Base-by-base conservation (phyloP, 805 yeast genomes). In the Candida adriatica region DNA sequence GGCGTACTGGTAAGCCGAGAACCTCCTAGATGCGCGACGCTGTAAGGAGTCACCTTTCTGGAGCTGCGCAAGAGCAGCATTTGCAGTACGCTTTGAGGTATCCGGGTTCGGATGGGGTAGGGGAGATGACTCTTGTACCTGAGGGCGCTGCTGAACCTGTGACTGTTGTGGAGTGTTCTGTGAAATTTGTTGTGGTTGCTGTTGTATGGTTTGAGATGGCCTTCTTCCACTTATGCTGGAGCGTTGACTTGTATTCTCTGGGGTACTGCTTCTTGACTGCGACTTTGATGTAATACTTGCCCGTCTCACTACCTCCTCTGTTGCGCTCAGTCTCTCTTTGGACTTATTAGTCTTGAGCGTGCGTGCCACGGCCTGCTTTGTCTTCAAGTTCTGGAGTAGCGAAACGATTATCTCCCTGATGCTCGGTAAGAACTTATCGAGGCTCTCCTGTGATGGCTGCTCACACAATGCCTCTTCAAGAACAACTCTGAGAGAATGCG, bases 1-100 rank as follows among this genome's bases (percentile, higher is more conserved):
- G 1, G 94, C 85, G 57, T 79, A 79, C 49, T 90, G 97, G 39
- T 88, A 90, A 0, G 96, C 96, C 5, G 96, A 86, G 51, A 81
- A 90, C 34, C 98, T 65, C 45, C 90, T 80, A 0, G 96, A 88
- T 0, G 97, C 99, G 39, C 96, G 71, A 44, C 99, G 70, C 61
- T 81, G 94, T 19, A 92, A 62, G 3, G 84, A 80, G 29, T 83
- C 84, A 4, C 88, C 85, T 27, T 79, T 76, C 48, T 90, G 95
- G 8, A 90, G 63, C 44, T 83, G 84, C 0, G 76, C 65, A 18
- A 88, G 62, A 0, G 95, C 86, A 45, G 80, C n/a, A n/a, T n/a
- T 86, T 14, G 30, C 22, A 2, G 40, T 26, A 6, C 40, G 34
- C 14, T 33, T 32, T 8, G 30, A 17, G 4, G 33, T 8, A 8